Conservation (phyloP, 2,329 filamentous ascomycete genomes). For the Plenodomus tracheiphilus region DNA sequence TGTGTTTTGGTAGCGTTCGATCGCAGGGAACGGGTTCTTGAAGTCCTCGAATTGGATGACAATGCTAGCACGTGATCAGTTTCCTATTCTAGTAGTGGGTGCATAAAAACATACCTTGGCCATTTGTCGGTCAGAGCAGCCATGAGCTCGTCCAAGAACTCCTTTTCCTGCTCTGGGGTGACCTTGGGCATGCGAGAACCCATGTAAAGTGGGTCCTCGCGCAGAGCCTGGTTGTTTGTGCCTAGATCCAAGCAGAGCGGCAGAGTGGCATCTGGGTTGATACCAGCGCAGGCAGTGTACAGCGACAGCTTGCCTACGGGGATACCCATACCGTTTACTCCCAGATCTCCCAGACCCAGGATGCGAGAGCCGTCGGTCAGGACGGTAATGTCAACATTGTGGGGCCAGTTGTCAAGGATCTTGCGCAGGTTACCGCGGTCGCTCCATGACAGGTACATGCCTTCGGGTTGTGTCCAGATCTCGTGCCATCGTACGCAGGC, state of each 20-base stretch:
- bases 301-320: slow-evolving; percentile 94
- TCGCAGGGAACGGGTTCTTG: slow-evolving; percentile 93
- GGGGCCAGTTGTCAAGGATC: slow-evolving; percentile 92
- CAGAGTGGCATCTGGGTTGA: slow-evolving; percentile 73
- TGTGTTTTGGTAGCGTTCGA: slow-evolving; percentile 82
- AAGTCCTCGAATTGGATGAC: slow-evolving; percentile 96
- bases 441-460: slow-evolving; percentile 92
- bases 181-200: slow-evolving; percentile 85
- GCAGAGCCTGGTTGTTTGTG: slow-evolving; percentile 63
- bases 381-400: slow-evolving; percentile 92
- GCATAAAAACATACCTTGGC: slow-evolving; percentile 59
- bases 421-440: slow-evolving; percentile 88
- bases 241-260: slow-evolving; percentile 66
- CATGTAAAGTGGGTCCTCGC: slow-evolving; percentile 87
- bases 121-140: slow-evolving; percentile 77
- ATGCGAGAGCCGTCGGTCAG: slow-evolving; percentile 95
- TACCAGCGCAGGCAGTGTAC: slow-evolving; percentile 94
- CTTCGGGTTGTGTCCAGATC: slow-evolving; percentile 92
- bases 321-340: slow-evolving; percentile 97
- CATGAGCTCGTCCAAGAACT: slow-evolving; percentile 98
- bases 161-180: slow-evolving; percentile 74
- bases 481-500: slow-evolving; percentile 96
- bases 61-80: slow-evolving; percentile 54
- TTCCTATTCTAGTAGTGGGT: slow-evolving; percentile 6
- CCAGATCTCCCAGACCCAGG: slow-evolving; percentile 89